Evolutionary conservation across 768 basidiomycete species (phyloP).

Genomic region (Suillus subluteus): DNA sequence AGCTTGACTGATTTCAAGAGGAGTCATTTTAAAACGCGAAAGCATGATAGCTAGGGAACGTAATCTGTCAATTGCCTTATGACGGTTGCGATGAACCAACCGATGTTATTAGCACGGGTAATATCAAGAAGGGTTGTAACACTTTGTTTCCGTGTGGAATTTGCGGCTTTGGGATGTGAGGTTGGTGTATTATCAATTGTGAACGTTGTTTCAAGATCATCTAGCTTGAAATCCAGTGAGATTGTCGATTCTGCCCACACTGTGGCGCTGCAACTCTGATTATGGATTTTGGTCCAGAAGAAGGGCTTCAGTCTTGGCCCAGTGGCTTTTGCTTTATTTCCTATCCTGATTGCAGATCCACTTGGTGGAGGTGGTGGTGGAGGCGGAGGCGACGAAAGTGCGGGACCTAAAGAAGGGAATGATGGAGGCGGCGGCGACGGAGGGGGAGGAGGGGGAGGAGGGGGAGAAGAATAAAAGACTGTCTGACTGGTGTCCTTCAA

Average conservation of each 20-base stretch:
- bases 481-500: slow-evolving; percentile 8
- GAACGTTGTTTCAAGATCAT: slow-evolving; percentile 78
- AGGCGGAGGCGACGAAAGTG: slow-evolving; percentile 28
- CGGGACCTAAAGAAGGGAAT: slow-evolving; percentile 13
- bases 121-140: slow-evolving; percentile 78
- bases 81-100: slow-evolving; percentile 40
- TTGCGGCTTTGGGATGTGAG: slow-evolving; percentile 44
- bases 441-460: slow-evolving; percentile 35
- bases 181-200: slow-evolving; percentile 52
- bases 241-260: slow-evolving; percentile 71
- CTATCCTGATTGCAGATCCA: slow-evolving; percentile 35
- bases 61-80: slow-evolving; percentile 12
- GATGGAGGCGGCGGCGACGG: slow-evolving; percentile 19
- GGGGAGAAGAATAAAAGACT: slow-evolving; percentile 1
- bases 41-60: slow-evolving; percentile 75
- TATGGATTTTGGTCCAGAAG: slow-evolving; percentile 86
- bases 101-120: slow-evolving; percentile 82
- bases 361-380: slow-evolving; percentile 29
- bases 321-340: slow-evolving; percentile 34
- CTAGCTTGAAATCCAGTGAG: slow-evolving; percentile 53
- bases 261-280: slow-evolving; percentile 46
- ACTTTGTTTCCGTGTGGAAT: slow-evolving; percentile 55
- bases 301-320: slow-evolving; percentile 79
- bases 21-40: slow-evolving; percentile 67
- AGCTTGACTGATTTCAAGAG: slow-evolving; percentile 69